Evolutionary conservation across 345 rosid species (phyloP), one percentile per base, ranked within the genome.

Genomic region (Corchorus olitorius): DNA sequence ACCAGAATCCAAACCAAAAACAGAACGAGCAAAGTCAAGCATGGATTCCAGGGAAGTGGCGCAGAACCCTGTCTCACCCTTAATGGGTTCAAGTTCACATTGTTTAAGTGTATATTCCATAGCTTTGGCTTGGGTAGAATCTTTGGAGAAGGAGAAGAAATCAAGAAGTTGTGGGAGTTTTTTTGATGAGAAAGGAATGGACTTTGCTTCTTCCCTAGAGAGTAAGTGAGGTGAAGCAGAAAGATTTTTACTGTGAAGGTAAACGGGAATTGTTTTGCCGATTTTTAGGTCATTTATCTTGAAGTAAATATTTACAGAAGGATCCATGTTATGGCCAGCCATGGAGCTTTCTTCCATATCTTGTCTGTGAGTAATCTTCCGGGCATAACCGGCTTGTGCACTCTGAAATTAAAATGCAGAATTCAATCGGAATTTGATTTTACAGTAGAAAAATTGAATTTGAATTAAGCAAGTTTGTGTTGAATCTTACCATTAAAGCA

Each of bases 51-150:
- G 50, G 34, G 94, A 90, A 48, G 93, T 87, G 2, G 83, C 87
- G 73, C 97, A 92, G n/a, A 78, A 69, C 75, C 83, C 87, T 53
- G 43, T 67, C 79, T 92, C 93, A 50, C 91, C 92, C 81, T 79
- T 75, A 19, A 83, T 59, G 73, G 87, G 81, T 70, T 76, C 75
- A 4, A 46, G 72, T 56, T 89, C 89, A 52, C 97, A 92, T 61
- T 80, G 85, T 52, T 10, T 74, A 61, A 94, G 79, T 1, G 97
- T 89, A 48, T 86, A 78, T 1, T 83, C 84, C 82, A 94, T 80
- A 81, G 91, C 96, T 76, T 84, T 82, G 66, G 92, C 98, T 79
- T 87, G 97, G 43, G 86, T 88, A 65, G 97, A 88, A 35, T 76
- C 80, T 45, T 68, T 60, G 58, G 88, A 63, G 75, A 91, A 70